Conservation (phyloP, 2,329 filamentous ascomycete species). For the Sporothrix schenckii region DNA sequence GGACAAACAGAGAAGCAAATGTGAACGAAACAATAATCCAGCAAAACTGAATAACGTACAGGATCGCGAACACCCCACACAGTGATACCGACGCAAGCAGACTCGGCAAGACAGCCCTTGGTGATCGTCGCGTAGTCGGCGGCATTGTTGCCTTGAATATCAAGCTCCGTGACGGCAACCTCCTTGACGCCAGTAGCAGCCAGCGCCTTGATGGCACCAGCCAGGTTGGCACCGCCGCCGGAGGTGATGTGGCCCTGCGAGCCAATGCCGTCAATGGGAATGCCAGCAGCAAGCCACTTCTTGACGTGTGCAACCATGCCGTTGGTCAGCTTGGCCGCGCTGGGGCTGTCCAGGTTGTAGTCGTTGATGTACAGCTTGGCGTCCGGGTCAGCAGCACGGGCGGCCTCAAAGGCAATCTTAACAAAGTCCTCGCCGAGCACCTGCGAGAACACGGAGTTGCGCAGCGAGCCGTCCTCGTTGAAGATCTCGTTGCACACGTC, state of each 20-base stretch:
- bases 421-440: slow-evolving; percentile 73
- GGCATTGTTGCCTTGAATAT: slow-evolving; percentile 61
- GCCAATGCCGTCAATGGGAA: slow-evolving; percentile 68
- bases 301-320: slow-evolving; percentile 63
- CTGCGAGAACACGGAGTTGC: slow-evolving; percentile 64
- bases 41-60: slow-evolving; percentile 40
- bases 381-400: slow-evolving; percentile 65
- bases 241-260: slow-evolving; percentile 59
- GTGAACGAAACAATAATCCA: neutral
- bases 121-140: slow-evolving; percentile 62
- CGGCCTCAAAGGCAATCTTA: slow-evolving; percentile 69
- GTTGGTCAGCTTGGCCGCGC: slow-evolving; percentile 58
- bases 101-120: slow-evolving; percentile 60
- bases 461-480: slow-evolving; percentile 62
- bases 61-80: slow-evolving; percentile 60
- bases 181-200: slow-evolving; percentile 56
- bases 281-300: slow-evolving; percentile 63
- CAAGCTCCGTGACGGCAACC: slow-evolving; percentile 68
- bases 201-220: slow-evolving; percentile 56
- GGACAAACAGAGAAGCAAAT: neutral
- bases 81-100: slow-evolving; percentile 67
- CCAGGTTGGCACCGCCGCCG: slow-evolving; percentile 50
- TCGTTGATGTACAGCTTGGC: slow-evolving; percentile 79
- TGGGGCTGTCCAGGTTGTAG: slow-evolving; percentile 66
- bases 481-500: slow-evolving; percentile 70